Base-by-base conservation (phyloP, 306 rosid species). In the Cucumis hystrix region DNA sequence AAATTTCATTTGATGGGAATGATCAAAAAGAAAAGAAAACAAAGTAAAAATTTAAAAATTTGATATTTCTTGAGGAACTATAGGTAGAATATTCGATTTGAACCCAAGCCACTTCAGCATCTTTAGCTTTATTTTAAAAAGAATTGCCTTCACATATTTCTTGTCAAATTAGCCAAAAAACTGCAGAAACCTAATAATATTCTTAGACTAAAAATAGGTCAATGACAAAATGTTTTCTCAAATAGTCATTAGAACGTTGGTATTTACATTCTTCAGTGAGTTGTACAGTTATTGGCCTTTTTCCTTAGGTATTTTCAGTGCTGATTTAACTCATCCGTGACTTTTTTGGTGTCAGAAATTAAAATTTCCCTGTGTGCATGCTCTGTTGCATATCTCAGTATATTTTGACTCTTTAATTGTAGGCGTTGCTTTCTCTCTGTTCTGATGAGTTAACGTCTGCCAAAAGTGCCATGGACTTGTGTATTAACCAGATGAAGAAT, bases 361-460 rank as follows among this genome's bases (percentile, higher is more conserved):
- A 61, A 28, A 51, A 25, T 15, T 71, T n/a, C 28, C 39, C 20
- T 47, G 76, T 57, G 18, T 71, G 60, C 61, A 72, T 51, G 40
- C 35, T 8, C 58, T 15, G 43, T 45, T 72, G 76, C 76, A 72
- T 25, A 51, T 49, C 25, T 51, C 33, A 67, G 61, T 51, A 25
- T 72, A 16, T 82, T 75, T 83, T 85, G 75, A 78, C 57, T 73
- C 68, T 84, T 71, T 80, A 64, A 83, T 77, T 84, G 72, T 74
- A 94, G 98, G 96, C 95, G 83, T 83, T 94, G 81, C 95, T 94
- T 86, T 89, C 93, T 82, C 86, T 94, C 55, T 91, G 97, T 79
- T 91, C 98, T 80, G 97, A 94, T 79, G 98, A 92, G 72, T 89
- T 80, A 4, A 80, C 85, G 39, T 92, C 96, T 23, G 96, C 98